A percentile compares a stretch with the other conserved stretches of the same genome.
These are phyloP conservation scores for Cercospora sp. DNA, from an alignment of 2,329 filamentous ascomycete genomes.

Conservation along the genomic window DNA sequence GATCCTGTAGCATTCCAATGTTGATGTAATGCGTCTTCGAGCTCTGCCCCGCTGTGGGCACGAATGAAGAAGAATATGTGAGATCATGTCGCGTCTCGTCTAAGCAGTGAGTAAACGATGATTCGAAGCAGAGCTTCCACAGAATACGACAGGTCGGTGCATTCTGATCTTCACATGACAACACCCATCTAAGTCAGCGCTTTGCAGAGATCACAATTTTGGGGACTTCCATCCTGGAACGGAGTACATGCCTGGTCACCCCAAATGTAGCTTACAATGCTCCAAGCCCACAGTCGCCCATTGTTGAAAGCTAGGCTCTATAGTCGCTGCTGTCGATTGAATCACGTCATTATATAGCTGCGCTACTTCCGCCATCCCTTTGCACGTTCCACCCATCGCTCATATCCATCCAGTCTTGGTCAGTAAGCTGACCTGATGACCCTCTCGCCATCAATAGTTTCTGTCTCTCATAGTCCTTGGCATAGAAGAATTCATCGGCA, in stretches of 20 bases:
- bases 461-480: not conserved
- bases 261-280: not conserved
- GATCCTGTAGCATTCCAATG: not conserved
- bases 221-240: not conserved
- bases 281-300: not conserved
- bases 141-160: no score
- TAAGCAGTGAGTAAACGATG: no score
- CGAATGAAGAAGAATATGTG: no score
- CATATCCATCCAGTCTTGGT: not conserved
- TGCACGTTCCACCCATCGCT: not conserved
- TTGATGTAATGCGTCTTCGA: not conserved
- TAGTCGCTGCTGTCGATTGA: not conserved
- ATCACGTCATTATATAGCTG: not conserved
- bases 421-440: not conserved
- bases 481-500: not conserved
- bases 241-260: not conserved
- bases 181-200: no score
- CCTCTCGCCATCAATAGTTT: not conserved
- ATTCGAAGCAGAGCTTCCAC: no score
- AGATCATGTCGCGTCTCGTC: no score
- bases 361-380: not conserved
- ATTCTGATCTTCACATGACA: no score
- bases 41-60: no score
- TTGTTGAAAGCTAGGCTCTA: not conserved
- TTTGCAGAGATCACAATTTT: not conserved